Evolutionary conservation across 2,329 filamentous ascomycete genomes (phyloP).

Genomic region (Microcyclosporella mali): DNA sequence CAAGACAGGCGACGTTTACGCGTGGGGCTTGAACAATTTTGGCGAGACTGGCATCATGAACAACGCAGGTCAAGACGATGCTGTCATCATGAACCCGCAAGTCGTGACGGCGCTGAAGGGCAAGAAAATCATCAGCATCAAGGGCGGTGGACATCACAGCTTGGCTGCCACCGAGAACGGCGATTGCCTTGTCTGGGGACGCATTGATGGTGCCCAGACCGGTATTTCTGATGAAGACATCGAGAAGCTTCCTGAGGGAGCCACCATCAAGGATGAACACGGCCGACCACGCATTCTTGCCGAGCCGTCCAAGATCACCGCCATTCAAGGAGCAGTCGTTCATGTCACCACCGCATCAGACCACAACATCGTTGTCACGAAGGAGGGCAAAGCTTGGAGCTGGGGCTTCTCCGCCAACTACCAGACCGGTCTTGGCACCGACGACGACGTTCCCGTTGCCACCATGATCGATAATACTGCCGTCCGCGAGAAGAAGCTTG

Average conservation of each 20-base stretch:
- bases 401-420: conserved; percentile 80
- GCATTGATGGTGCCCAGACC: conserved; percentile 54
- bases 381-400: conserved; percentile 63
- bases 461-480: conserved; percentile 81
- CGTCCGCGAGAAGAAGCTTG: conserved; percentile 65
- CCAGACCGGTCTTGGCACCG: conserved; percentile 69
- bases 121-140: conserved; percentile 60
- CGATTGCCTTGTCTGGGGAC: conserved; percentile 55
- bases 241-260: conserved; percentile 50
- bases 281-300: conserved; percentile 65
- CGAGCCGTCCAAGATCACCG: conserved; percentile 52
- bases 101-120: conserved; percentile 59
- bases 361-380: conserved; percentile 65
- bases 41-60: conserved; percentile 67
- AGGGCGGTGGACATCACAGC: conserved; percentile 72
- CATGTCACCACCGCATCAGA: conserved; percentile 55
- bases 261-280: conserved; percentile 55
- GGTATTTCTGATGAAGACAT: conserved; percentile 42
- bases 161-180: conserved; percentile 44
- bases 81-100: conserved; percentile 65
- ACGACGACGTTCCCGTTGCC: conserved; percentile 72
- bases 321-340: conserved; percentile 45
- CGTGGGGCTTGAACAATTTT: conserved; percentile 84
- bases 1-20: conserved; percentile 63
- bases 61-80: conserved; percentile 60